Conservation (phyloP, 2,329 filamentous ascomycete species). For the Colletotrichum destructivum region DNA sequence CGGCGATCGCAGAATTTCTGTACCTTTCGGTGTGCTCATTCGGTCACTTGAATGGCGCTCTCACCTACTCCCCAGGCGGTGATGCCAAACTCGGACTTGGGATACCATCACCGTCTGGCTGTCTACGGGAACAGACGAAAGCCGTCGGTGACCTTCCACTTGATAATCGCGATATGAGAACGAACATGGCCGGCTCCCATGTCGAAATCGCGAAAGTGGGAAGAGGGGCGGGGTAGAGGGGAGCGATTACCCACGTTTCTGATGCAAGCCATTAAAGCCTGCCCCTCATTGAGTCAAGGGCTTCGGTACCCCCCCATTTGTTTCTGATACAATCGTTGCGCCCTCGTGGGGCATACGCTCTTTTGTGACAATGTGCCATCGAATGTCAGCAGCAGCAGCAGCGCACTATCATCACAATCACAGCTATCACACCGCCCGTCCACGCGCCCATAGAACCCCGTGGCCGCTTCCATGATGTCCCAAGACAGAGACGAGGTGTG, state of each 20-base stretch:
- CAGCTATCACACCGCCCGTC: constrained; percentile 11
- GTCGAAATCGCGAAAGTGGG: constrained; percentile 19
- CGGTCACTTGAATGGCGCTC: background rate
- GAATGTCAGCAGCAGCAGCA: background rate
- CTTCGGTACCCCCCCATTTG: constrained; percentile 9
- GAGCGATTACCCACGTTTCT: constrained; percentile 39
- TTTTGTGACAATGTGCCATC: constrained; percentile 23
- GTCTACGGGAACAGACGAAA: background rate
- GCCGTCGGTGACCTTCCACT: background rate
- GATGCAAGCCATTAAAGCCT: constrained; percentile 40
- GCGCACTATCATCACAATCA: background rate
- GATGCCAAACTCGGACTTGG: background rate
- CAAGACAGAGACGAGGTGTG: constrained; percentile 4
- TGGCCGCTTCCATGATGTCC: constrained; percentile 10
- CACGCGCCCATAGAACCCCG: constrained; percentile 11
- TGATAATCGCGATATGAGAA: constrained; percentile 3
- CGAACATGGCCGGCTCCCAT: background rate
- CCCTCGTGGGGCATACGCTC: constrained; percentile 2
- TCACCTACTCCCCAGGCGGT: background rate
- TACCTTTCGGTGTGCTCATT: background rate
- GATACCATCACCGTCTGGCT: background rate
- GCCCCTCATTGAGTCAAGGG: constrained; percentile 28
- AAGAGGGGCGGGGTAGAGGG: constrained; percentile 19
- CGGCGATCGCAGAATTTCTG: constrained; percentile 19
- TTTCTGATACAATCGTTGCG: constrained; percentile 12